phyloP scores from a whole-genome alignment of 352 stramenopile genomes.

The Phytophthora boehmeriae region DNA sequence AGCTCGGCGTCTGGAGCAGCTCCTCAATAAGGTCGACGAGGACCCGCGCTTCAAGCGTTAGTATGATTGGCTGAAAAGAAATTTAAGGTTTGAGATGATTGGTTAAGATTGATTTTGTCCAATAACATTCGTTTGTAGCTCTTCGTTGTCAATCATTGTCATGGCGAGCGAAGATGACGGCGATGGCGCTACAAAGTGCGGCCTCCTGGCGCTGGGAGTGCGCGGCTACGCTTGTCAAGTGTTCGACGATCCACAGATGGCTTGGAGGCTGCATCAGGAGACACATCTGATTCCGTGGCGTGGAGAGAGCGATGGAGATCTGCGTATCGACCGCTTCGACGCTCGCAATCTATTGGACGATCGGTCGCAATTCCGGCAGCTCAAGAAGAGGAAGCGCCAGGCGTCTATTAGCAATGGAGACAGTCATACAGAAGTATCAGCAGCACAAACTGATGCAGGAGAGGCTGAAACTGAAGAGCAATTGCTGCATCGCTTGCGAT shows the following conservation, averaged over 20 bases:
- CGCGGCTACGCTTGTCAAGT: conserved; percentile 56
- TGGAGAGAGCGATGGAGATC: conserved; percentile 28
- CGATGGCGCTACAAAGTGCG: neutral
- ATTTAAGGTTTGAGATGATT: neutral
- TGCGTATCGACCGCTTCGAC: conserved; percentile 67
- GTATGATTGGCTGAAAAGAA: neutral
- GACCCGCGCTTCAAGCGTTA: conserved; percentile 40
- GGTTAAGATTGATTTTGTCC: neutral
- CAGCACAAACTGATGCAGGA: conserved; percentile 1
- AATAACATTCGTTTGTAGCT: neutral
- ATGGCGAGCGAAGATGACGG: conserved; percentile 2
- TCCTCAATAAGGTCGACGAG: conserved; percentile 69
- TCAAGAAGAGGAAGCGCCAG: conserved; percentile 41
- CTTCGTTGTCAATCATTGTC: neutral
- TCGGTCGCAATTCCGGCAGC: conserved; percentile 46
- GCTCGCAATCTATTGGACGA: conserved; percentile 68
- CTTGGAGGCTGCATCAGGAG: conserved; percentile 60
- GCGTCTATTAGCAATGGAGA: neutral
- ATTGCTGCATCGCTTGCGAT: conserved; percentile 50
- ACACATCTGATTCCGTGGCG: conserved; percentile 64
- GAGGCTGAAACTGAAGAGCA: conserved; percentile 14
- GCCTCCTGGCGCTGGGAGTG: conserved; percentile 43
- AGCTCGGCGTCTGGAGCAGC: conserved; percentile 83
- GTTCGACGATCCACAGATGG: conserved; percentile 51
- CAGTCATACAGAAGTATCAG: neutral